Conservation (phyloP, 495 filamentous ascomycete species). For the Aspergillus biplanus region DNA sequence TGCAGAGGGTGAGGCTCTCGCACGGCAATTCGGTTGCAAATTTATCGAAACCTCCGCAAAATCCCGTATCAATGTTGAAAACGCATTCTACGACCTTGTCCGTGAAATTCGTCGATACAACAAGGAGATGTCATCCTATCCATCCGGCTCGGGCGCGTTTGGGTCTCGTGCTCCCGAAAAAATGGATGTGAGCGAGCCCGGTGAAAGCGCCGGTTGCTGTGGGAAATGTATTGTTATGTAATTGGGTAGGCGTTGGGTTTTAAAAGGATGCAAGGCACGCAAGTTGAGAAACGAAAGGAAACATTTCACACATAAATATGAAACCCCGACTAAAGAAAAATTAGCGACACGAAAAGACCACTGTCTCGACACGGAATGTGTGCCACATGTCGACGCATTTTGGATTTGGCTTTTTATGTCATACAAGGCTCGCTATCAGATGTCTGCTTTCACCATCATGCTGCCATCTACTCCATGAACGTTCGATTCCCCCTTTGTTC, state of each 20-base stretch:
- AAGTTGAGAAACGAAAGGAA: constrained; percentile 30
- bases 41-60: constrained; percentile 99
- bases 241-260: constrained; percentile 36
- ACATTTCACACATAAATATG: constrained; percentile 22
- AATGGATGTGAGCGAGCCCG: constrained; percentile 76
- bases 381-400: constrained; percentile 27
- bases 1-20: constrained; percentile 87
- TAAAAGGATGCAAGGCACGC: constrained; percentile 27
- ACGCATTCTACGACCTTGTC: constrained; percentile 97
- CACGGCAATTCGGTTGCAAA: constrained; percentile 86
- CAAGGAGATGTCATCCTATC: constrained; percentile 90
- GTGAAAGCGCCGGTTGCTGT: constrained; percentile 79
- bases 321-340: constrained; percentile 24
- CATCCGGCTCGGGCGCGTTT: constrained; percentile 63
- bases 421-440: constrained; percentile 37
- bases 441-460: constrained; percentile 40
- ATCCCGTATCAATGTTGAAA: constrained; percentile 96
- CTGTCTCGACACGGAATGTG: constrained; percentile 24
- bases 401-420: constrained; percentile 32
- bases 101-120: constrained; percentile 97
- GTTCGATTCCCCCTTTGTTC: constrained; percentile 53
- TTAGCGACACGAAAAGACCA: constrained; percentile 24
- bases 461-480: constrained; percentile 50
- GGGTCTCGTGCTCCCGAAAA: constrained; percentile 68
- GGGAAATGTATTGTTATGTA: constrained; percentile 90